These are phyloP conservation scores for Apiospora rasikravindrae DNA, from an alignment of 2,329 filamentous ascomycete genomes.

Conservation along the genomic window DNA sequence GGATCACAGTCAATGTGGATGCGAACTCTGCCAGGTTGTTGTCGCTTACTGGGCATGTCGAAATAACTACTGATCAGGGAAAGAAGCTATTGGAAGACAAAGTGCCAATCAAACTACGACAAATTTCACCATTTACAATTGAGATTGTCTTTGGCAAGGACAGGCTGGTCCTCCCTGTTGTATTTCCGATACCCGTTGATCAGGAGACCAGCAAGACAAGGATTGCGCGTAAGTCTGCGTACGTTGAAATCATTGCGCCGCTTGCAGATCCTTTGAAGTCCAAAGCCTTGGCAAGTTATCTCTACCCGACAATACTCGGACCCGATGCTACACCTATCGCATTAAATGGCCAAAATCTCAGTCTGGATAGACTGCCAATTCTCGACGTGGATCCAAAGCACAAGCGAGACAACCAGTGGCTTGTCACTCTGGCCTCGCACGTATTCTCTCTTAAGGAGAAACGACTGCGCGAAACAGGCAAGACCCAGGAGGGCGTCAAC, in stretches of 20 bases:
- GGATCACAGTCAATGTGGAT: conserved; percentile 39
- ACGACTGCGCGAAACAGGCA: conserved; percentile 37
- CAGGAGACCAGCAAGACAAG: conserved; percentile 43
- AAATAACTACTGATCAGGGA: conserved; percentile 42
- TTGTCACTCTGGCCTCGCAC: conserved; percentile 44
- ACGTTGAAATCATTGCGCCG: conserved; percentile 50
- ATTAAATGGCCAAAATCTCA: conserved; percentile 48
- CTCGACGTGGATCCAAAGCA: conserved; percentile 42
- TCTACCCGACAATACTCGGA: conserved; percentile 43
- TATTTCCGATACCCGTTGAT: conserved; percentile 48
- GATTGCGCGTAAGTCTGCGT: conserved; percentile 49
- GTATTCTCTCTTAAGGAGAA: conserved; percentile 51
- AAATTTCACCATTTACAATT: conserved; percentile 47
- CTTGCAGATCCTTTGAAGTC: conserved; percentile 36
- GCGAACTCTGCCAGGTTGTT: conserved; percentile 35
- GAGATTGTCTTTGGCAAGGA: conserved; percentile 45
- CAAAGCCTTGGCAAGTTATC: conserved; percentile 37
- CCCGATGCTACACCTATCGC: conserved; percentile 39
- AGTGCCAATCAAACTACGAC: conserved; percentile 42
- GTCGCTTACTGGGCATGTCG: conserved; percentile 46
- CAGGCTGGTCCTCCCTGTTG: conserved; percentile 39
- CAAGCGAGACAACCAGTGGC: conserved; percentile 43
- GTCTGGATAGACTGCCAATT: conserved; percentile 51
- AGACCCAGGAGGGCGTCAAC: conserved; percentile 31
- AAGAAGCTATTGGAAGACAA: conserved; percentile 46